Evolutionary conservation across 352 stramenopile species (phyloP).

Genomic region (Phytopythium delawarense): DNA sequence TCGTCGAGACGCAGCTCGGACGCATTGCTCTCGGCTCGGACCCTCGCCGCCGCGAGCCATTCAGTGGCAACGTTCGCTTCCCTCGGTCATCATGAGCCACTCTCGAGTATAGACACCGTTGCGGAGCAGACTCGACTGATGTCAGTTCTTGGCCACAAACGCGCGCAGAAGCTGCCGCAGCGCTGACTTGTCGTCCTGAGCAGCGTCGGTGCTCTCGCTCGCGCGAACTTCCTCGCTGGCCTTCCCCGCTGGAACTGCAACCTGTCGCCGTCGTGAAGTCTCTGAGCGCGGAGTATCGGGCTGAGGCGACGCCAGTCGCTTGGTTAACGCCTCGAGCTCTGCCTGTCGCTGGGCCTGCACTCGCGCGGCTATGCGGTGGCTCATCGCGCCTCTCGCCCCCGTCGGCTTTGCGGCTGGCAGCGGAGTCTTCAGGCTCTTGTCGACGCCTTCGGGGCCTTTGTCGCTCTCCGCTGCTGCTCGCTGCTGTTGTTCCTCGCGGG

Average conservation of each 20-base stretch:
- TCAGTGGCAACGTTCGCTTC: slow-evolving; percentile 40
- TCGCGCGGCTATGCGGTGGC: slow-evolving; percentile 24
- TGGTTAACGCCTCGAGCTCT: slow-evolving; percentile 28
- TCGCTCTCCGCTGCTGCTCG: slow-evolving; percentile 7
- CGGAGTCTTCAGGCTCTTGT: neutral
- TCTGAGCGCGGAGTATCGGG: neutral
- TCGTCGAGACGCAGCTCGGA: slow-evolving; percentile 62
- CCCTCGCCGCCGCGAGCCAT: slow-evolving; percentile 40
- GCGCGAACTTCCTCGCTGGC: slow-evolving; percentile 8
- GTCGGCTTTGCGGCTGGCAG: neutral
- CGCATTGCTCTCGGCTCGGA: slow-evolving; percentile 34
- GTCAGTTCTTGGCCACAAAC: neutral
- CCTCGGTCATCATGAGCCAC: slow-evolving; percentile 10
- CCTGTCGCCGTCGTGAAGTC: neutral
- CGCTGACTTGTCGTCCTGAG: neutral
- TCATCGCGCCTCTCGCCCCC: slow-evolving; percentile 3
- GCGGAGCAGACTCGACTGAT: neutral
- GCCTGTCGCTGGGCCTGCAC: slow-evolving; percentile 40
- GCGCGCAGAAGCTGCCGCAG: slow-evolving; percentile 6
- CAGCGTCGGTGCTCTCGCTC: slow-evolving; percentile 7
- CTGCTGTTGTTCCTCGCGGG: slow-evolving; percentile 13
- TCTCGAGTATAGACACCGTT: neutral
- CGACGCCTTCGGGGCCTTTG: neutral
- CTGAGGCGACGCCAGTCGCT: neutral
- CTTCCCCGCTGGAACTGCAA: neutral